Evolutionary conservation across 768 basidiomycete species (phyloP), one percentile per base, ranked within the genome.

Genomic region (Amanita pseudoporphyria): DNA sequence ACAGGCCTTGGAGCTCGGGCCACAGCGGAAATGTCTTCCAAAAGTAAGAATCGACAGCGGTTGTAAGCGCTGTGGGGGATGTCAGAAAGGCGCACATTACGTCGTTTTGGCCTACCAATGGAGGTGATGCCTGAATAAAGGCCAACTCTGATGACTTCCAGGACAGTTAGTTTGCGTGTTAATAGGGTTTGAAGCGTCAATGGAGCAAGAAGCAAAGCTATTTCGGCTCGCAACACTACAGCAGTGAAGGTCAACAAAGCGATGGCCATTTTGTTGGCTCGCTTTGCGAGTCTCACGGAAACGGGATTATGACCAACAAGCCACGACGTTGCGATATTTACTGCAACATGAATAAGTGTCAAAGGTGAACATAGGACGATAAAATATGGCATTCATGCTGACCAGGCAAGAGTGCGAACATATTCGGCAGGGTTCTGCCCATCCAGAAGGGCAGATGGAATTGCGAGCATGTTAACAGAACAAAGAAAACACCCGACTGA

Each of bases 361-460:
- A 36, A 14, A 10, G n/a, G n/a, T n/a, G n/a, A n/a, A n/a, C n/a
- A 13, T 28, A 18, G 39, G 38, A 7, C 6, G 41, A 32, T 1
- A 26, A 19, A 21, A 45, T 9, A 42, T 36, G n/a, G 3, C 33
- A 45, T 30, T 13, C 36, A n/a, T n/a, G 54, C 67, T 19, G 54
- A 94, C 92, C 87, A 39, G 83, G 79, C 2, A 86, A 69, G 14
- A 93, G 67, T 3, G 92, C 92, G 53, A 93, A 82, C 82, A 92
- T 95, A 62, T 98, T 99, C 1, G 96, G 95, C 6, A 98, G 65
- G 0, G 95, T 96, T 47, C 96, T 69, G 2, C 92, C 82, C 73
- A 92, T 88, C 84, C 91, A 98, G 63, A 90, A 99, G 6, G 83
- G 82, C 5, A 94, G 60, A 61, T 98, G 96, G 60, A 96, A 98